Evolutionary conservation across 179 eudicot species (phyloP).

Genomic region (Spinacia oleracea): DNA sequence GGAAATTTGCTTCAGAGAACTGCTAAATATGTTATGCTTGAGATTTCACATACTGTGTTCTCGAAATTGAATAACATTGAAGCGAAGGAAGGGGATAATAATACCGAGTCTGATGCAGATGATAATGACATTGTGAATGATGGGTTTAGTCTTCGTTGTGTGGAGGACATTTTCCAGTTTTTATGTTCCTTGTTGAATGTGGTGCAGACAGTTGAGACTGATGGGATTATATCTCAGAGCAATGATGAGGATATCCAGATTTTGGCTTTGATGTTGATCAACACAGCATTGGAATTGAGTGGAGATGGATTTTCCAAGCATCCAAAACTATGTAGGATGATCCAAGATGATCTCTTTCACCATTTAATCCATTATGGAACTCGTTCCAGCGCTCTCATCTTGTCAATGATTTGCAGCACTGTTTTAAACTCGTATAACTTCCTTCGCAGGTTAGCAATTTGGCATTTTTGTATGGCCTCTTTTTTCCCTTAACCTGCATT

Average conservation of each 20-base stretch:
- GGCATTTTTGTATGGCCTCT: no score
- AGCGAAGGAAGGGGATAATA: constrained; percentile 54
- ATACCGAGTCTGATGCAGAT: constrained; percentile 59
- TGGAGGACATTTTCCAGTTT: constrained; percentile 85
- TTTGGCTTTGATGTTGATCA: constrained; percentile 69
- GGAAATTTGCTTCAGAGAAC: constrained; percentile 69
- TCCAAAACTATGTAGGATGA: constrained; percentile 78
- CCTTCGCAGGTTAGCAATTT: constrained; percentile 61
- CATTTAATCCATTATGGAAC: constrained; percentile 84
- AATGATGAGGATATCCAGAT: constrained; percentile 84
- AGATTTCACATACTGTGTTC: constrained; percentile 67
- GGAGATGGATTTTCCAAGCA: constrained; percentile 81
- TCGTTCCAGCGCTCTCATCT: constrained; percentile 62
- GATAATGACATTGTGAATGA: constrained; percentile 31
- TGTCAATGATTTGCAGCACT: constrained; percentile 94
- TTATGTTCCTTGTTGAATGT: constrained; percentile 87
- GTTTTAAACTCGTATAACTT: constrained; percentile 73
- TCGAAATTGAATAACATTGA: constrained; percentile 61
- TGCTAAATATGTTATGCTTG: constrained; percentile 77
- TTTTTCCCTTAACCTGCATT: neutral
- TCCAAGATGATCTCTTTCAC: constrained; percentile 83
- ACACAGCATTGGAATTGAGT: constrained; percentile 73
- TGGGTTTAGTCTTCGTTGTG: constrained; percentile 64
- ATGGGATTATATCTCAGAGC: constrained; percentile 47
- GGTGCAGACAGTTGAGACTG: constrained; percentile 55